Evolutionary conservation across 129 eudicot species (phyloP).

Genomic region (Pittosporum tobira): DNA sequence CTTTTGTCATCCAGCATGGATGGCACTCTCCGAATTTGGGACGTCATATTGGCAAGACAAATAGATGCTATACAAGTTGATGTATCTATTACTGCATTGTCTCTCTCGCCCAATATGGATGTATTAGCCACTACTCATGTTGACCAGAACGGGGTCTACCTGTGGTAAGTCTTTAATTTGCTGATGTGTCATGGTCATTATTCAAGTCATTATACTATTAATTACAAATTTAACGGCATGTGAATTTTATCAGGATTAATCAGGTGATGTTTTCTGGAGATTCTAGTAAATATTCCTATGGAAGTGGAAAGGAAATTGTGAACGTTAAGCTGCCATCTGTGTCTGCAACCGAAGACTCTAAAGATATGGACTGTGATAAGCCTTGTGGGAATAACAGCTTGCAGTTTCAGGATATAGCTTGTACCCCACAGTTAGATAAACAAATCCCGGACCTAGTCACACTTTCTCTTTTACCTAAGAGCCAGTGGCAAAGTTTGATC

Average conservation of each 20-base stretch:
- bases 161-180: conserved; percentile 43
- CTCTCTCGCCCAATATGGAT: conserved; percentile 96
- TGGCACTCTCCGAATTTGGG: conserved; percentile 94
- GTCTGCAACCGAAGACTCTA: conserved; percentile 39
- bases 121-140: conserved; percentile 95
- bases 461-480: conserved; percentile 85
- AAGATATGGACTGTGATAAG: conserved; percentile 29
- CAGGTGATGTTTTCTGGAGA: conserved; percentile 88
- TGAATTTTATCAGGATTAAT: conserved; percentile 58
- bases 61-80: conserved; percentile 87
- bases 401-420: conserved; percentile 19
- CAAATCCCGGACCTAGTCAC: conserved; percentile 89
- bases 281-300: conserved; percentile 35
- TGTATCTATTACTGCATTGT: conserved; percentile 71
- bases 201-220: background rate
- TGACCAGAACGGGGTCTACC: conserved; percentile 87
- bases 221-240: background rate
- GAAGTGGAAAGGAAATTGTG: conserved; percentile 83
- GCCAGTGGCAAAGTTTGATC: conserved; percentile 97
- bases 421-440: conserved; percentile 16
- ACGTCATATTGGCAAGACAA: conserved; percentile 82
- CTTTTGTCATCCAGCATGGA: conserved; percentile 97
- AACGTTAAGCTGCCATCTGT: conserved; percentile 68
- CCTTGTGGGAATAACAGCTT: conserved; percentile 13
- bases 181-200: background rate